These are phyloP conservation scores for Yarrowia sp. DNA, from an alignment of 805 yeast species.

Conservation along the genomic window DNA sequence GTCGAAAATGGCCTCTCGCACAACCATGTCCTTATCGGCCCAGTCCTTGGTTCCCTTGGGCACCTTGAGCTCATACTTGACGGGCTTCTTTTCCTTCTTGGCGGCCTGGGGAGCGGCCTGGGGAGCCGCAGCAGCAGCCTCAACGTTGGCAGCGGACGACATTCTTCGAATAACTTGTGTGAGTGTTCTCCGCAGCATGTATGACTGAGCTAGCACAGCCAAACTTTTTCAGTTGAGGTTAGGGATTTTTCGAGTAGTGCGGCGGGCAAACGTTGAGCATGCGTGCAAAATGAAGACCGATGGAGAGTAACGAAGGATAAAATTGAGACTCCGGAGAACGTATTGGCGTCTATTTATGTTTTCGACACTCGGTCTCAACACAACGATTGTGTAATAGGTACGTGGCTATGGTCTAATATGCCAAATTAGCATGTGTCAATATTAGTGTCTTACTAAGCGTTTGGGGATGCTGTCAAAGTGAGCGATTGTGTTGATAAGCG, in stretches of 20 bases:
- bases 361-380: too few species aligned
- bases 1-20: constrained; percentile 81
- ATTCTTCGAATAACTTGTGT: constrained; percentile 8
- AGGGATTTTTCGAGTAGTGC: constrained; percentile 7
- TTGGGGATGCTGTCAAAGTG: too few species aligned
- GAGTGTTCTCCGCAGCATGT: constrained; percentile 25
- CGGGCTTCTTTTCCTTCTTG: constrained; percentile 26
- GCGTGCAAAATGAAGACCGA: not conserved
- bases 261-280: not conserved
- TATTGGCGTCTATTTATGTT: too few species aligned
- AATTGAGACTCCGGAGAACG: not conserved
- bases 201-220: not conserved
- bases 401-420: too few species aligned
- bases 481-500: too few species aligned
- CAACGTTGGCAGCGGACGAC: constrained; percentile 17
- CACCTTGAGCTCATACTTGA: constrained; percentile 76
- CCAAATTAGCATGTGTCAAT: too few species aligned
- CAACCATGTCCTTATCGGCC: constrained; percentile 97
- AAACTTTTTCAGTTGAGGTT: constrained; percentile 26
- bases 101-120: constrained; percentile 4
- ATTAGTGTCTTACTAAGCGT: too few species aligned
- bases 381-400: too few species aligned
- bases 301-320: not conserved
- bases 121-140: constrained; percentile 7
- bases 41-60: constrained; percentile 98